Base-by-base conservation (phyloP, 202 grass and related monocot species). In the Cymbopogon flexuosus region DNA sequence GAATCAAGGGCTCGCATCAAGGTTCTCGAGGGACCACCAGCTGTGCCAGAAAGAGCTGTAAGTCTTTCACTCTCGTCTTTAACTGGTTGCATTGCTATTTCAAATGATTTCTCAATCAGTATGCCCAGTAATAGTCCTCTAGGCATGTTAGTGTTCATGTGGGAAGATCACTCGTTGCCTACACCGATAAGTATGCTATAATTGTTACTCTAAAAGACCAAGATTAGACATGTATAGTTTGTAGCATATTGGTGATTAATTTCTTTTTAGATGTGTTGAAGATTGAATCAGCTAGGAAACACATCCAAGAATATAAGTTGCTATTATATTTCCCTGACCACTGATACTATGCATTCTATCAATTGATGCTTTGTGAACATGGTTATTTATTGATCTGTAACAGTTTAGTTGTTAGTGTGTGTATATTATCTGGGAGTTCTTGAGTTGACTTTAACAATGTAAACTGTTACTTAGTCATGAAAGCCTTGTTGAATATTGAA, bases 1-100 rank as follows among this genome's bases (percentile, higher is more conserved):
- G 94, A 97, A 77, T 92, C 94, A 11, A 90, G 73, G 80, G 87
- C 94, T 65, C 92, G 94, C 72, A 97, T 97, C 58, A 97, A 93
- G 89, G 87, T 97, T 47, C 94, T 97, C 12, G 92, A 97, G 62
- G 92, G 84, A 27, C 94, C 94, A 67, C 91, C 88, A 73, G 86
- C 88, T 35, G 88, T 87, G 35, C 86, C 90, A 23, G 94, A 97
- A 88, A 92, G 94, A 92, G 73, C 78, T 46, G 94, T 97, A 89
- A 88, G 91, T 88, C 60, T 67, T 13, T 66, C 31, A 15, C 39
- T 80, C 54, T 60, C 65, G 34, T 82, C 47, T 62, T 76, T 37
- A 37, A 12, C 31, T 34, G 19, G 18, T n/a, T 73, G 19, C 41
- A 9, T 78, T 86, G 16, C 45, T 71, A 21, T 13, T 71, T 12